These are phyloP conservation scores for Pseudisothecium myosuroides DNA, from an alignment of 225 moss, liverwort and hornwort species.

Conservation along the genomic window DNA sequence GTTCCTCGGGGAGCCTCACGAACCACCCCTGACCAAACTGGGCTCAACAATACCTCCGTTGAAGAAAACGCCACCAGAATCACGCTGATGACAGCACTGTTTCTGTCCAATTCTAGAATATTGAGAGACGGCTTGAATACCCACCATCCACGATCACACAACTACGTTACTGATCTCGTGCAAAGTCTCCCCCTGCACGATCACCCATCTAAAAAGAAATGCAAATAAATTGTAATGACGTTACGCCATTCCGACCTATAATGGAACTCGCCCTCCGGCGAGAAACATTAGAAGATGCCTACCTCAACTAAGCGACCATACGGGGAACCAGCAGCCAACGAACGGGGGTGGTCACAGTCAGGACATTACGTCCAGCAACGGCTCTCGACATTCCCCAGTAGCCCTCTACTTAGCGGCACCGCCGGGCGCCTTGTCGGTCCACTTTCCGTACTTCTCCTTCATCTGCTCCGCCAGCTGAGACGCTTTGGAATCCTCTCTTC, in stretches of 20 bases:
- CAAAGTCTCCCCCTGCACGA: background rate
- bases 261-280: background rate
- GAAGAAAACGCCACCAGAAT: background rate
- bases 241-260: background rate
- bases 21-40: background rate
- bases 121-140: background rate
- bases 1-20: background rate
- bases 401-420: conserved; percentile 19
- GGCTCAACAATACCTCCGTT: conserved; percentile 3
- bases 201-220: background rate
- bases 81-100: background rate
- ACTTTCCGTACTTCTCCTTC: conserved; percentile 55
- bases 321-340: background rate
- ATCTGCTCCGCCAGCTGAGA: conserved; percentile 51
- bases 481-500: conserved; percentile 42
- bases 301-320: background rate
- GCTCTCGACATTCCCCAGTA: background rate
- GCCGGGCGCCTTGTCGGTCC: conserved; percentile 37
- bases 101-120: background rate
- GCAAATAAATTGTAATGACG: background rate
- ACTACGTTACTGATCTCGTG: background rate
- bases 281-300: background rate
- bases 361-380: background rate
- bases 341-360: background rate
- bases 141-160: background rate